These are phyloP conservation scores for Kazachstania bromeliacearum DNA, from an alignment of 805 yeast genomes.

Conservation along the genomic window DNA sequence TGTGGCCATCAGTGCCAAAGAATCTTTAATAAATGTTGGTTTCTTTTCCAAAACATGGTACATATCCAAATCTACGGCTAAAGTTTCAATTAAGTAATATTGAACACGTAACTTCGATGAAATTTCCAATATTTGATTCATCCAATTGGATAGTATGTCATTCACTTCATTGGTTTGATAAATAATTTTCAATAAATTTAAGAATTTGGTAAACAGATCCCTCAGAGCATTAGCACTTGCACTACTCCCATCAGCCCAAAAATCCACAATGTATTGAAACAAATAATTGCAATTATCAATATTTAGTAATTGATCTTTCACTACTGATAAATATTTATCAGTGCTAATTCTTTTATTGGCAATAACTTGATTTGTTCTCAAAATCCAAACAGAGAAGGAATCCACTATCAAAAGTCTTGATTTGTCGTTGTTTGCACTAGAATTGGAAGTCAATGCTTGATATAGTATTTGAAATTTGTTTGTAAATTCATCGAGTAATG, in stretches of 20 bases:
- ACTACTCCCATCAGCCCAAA: conserved; percentile 62
- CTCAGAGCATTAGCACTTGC: conserved; percentile 61
- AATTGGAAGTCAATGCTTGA: conserved; percentile 5
- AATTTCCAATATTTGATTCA: conserved; percentile 33
- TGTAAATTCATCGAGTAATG: conserved; percentile 5
- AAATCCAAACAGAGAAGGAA: conserved; percentile 54
- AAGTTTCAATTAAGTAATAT: conserved; percentile 49
- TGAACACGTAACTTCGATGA: conserved; percentile 48
- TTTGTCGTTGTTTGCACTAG: conserved; percentile 7
- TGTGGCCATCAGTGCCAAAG: conserved; percentile 42
- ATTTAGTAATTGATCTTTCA: conserved; percentile 12
- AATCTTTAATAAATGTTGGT: conserved; percentile 38
- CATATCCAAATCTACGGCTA: conserved; percentile 42
- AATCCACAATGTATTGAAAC: conserved; percentile 51
- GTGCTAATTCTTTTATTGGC: conserved; percentile 13
- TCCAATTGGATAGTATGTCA: conserved; percentile 37
- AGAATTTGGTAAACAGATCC: conserved; percentile 48
- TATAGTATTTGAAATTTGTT: conserved; percentile 6
- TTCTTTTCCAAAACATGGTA: conserved; percentile 33
- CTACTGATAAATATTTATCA: conserved; percentile 5
- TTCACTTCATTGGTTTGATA: conserved; percentile 13
- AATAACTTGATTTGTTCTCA: conserved; percentile 41
- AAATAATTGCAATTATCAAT: conserved; percentile 26
- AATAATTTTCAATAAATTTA: conserved; percentile 32
- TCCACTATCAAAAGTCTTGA: conserved; percentile 41